A percentile compares a stretch with the other conserved stretches of the same genome.
Conservation (phyloP, 805 yeast species). For the Candida loeiensis region DNA sequence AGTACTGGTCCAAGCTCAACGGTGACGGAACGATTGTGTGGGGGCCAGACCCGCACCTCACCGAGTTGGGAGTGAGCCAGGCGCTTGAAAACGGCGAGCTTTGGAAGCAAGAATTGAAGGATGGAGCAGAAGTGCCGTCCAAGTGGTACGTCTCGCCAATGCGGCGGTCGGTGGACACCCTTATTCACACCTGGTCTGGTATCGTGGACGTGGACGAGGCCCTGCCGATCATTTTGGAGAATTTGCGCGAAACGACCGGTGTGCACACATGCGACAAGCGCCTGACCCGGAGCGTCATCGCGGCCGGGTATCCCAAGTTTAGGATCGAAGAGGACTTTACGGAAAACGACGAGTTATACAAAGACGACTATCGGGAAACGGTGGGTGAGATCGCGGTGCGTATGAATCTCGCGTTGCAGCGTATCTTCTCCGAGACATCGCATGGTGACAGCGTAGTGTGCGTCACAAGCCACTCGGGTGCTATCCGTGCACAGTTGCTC, state of each 20-base stretch:
- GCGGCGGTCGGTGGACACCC: constrained; percentile 48
- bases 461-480: constrained; percentile 51
- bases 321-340: constrained; percentile 41
- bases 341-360: constrained; percentile 44
- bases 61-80: constrained; percentile 42
- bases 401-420: constrained; percentile 33
- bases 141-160: constrained; percentile 49
- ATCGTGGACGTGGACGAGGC: constrained; percentile 17
- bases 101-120: constrained; percentile 37
- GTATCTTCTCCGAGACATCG: constrained; percentile 22
- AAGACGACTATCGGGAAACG: constrained; percentile 37
- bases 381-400: constrained; percentile 40
- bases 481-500: constrained; percentile 45
- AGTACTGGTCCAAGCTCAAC: constrained; percentile 39
- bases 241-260: constrained; percentile 48
- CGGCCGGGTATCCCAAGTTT: constrained; percentile 39
- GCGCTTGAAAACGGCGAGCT: constrained; percentile 42
- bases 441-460: constrained; percentile 28
- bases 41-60: constrained; percentile 52
- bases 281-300: constrained; percentile 33
- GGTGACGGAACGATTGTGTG: constrained; percentile 48
- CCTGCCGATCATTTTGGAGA: constrained; percentile 43
- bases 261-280: constrained; percentile 50
- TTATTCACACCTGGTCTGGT: constrained; percentile 45
- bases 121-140: constrained; percentile 32